Base-by-base conservation (phyloP, 768 basidiomycete species). In the Naganishia vaughanmartiniae region DNA sequence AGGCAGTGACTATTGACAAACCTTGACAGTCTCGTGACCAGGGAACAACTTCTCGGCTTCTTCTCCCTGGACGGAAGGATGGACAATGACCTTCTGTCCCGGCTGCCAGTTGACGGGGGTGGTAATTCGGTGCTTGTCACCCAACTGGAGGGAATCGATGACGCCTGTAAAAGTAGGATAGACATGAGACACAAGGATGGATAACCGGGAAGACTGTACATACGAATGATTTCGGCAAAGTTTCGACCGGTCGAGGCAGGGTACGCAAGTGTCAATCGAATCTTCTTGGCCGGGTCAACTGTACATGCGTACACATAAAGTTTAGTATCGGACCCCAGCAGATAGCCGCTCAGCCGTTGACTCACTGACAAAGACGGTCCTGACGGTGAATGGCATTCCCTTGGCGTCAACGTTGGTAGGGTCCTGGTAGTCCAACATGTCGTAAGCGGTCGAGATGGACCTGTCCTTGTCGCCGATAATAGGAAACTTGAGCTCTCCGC, bases 351-450 rank as follows among this genome's bases (percentile, higher is more conserved):
- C 19, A 11, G 34, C 4, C 26, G 48, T 14, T 24, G 60, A 77
- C 78, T 75, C 56, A 77, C 78, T 92, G 74, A 99, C 84, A 83
- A 95, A 99, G 72, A 99, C 96, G 10, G 93, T 96, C 71, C 96
- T 90, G 83, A 99, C 92, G 57, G 96, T 99, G 85, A 97, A 93
- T 26, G 96, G 96, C 54, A 97, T 85, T 56, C 93, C 82, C 74
- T 81, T 82, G 67, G 79, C 79, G 73, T 84, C 83, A 69, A 83
- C 80, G 75, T 84, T 99, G 67, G 93, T 94, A 53, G 89, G 86
- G 83, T 99, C 96, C 82, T 93, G 91, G 79, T 90, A 86, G 81
- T 98, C 96, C 69, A 98, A 85, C 95, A 97, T 97, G 79, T 96
- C 94, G 78, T 96, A 95, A 69, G 92, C 83, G 15, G 76, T 76